Percentiles rank a stretch among this genome's conserved stretches.
phyloP scores from a whole-genome alignment of 1,284 basidiomycete genomes.

The Golubevia sp. region DNA sequence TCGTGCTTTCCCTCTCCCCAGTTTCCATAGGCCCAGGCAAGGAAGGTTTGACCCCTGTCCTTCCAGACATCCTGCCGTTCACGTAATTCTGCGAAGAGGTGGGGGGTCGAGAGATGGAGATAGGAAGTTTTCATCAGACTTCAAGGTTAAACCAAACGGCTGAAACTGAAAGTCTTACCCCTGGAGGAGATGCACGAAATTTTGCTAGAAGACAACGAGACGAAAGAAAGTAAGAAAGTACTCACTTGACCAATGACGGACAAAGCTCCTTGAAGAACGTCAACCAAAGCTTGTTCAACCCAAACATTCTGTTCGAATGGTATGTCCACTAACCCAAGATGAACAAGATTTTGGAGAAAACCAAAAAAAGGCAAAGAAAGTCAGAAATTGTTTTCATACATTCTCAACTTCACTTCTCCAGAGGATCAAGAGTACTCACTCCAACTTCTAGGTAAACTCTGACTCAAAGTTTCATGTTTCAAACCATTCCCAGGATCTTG shows the following conservation, averaged over 20 bases:
- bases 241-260: slow-evolving; percentile 34
- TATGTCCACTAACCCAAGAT: slow-evolving; percentile 38
- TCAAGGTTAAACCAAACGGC: too few relatives aligned
- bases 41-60: too few relatives aligned
- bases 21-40: too few relatives aligned
- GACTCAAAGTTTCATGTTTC: slow-evolving; percentile 46
- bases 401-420: background rate
- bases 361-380: background rate
- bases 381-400: background rate
- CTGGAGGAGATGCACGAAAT: too few relatives aligned
- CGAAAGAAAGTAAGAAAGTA: too few relatives aligned
- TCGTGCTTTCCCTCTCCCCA: too few relatives aligned
- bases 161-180: too few relatives aligned
- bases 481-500: slow-evolving; percentile 47
- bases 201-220: background rate
- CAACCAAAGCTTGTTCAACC: slow-evolving; percentile 55
- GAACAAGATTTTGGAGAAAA: background rate
- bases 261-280: slow-evolving; percentile 49
- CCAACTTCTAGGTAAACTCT: slow-evolving; percentile 48
- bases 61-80: slow-evolving; percentile 32
- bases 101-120: too few relatives aligned
- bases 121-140: too few relatives aligned
- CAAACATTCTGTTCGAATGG: slow-evolving; percentile 49
- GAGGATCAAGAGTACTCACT: slow-evolving; percentile 19
- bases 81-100: slow-evolving; percentile 50